Evolutionary conservation across 2,329 filamentous ascomycete genomes (phyloP), one percentile per base, ranked within the genome.

Genomic region (Pseudovirgaria hyperparasitica): DNA sequence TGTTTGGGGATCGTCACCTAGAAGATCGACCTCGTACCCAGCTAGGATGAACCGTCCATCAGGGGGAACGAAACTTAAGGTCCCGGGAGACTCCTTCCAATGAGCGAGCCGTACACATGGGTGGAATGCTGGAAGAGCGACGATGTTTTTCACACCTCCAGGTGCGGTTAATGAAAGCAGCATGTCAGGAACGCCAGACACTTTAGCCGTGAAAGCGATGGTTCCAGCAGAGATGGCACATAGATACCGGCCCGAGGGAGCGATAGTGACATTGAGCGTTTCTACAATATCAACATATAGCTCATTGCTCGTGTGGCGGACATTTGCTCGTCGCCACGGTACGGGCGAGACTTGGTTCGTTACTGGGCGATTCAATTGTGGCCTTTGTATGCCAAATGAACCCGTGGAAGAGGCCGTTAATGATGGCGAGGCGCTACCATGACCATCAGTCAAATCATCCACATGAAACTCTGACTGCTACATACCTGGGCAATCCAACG

Each of bases 221-320:
- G 84, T 92, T 10, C 90, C 90, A 41, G 90, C 81, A 9, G 84
- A 81, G 37, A 92, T 77, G 3, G 90, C 87, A 6, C 82, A 76
- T 13, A 98, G 65, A 1, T 87, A 78, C 9, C 85, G 70, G 4
- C 90, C 90, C 0, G 86, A 94, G 0, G 90, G 90, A 1, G 90
- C 85, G 22, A 96, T 68, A 0, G 80, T 93, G 21, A 94, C 82
- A 1, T 76, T 72, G 1, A 98, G 63, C 2, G 82, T 84, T 59
- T 98, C 90, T 34, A 98, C 74, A 9, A 98, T 74, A 50, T 98
- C 90, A 31, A 93, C 87, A 51, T 96, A 96, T 40, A 98, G 67
- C 54, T 98, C 90, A 55, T 96, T 98, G 29, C 82, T 92, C 4
- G 87, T 96, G 53, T 98, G 90, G 10, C 86, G 71, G 28, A 98